Conservation (phyloP, 1,284 basidiomycete genomes). For the Sporisorium sorghi region DNA sequence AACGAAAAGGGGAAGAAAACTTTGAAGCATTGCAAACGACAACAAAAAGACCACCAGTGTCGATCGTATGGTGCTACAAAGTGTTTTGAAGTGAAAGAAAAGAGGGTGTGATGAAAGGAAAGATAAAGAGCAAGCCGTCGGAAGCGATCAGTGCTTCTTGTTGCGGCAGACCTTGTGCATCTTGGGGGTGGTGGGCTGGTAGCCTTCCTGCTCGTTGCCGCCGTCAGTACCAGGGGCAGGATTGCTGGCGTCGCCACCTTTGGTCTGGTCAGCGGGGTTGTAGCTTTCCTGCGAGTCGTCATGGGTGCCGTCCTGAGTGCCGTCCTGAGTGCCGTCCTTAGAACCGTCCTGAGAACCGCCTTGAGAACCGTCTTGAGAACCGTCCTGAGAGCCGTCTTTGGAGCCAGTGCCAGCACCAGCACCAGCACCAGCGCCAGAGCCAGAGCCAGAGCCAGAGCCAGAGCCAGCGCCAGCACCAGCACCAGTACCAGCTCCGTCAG, state of each 20-base stretch:
- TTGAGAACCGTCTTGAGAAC: background rate
- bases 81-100: background rate
- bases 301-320: background rate
- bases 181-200: constrained; percentile 1
- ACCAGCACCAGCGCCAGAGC: background rate
- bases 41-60: background rate
- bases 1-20: background rate
- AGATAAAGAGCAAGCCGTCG: background rate
- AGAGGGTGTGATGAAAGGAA: background rate
- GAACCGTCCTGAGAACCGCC: background rate
- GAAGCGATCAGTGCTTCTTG: background rate
- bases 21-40: constrained; percentile 1
- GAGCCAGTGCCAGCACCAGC: background rate
- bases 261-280: background rate
- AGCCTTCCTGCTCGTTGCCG: background rate
- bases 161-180: background rate
- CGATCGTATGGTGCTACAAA: background rate
- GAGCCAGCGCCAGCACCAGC: background rate
- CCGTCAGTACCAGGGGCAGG: background rate
- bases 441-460: background rate
- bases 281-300: background rate
- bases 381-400: background rate
- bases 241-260: background rate
- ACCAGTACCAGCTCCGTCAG: background rate
- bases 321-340: background rate